Base-by-base conservation (phyloP, 1,284 basidiomycete genomes). In the Leucoagaricus sp. region DNA sequence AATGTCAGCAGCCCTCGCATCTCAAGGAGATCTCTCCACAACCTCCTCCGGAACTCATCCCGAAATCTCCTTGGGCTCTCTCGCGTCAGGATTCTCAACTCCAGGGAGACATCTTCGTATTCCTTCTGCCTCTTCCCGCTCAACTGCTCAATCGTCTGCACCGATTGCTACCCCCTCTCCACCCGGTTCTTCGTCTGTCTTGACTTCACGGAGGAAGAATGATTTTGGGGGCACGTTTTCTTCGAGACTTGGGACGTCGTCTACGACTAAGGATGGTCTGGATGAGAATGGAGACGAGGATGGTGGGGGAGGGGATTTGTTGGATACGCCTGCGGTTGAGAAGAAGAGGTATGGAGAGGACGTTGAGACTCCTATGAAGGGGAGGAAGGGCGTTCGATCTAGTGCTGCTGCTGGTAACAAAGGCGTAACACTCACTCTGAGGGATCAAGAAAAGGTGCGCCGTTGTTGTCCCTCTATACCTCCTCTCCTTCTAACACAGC, bases 361-460 rank as follows among this genome's bases (percentile, higher is more conserved):
- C 1, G 36, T 25, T 12, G 47, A 53, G 49, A 57, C 57, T 21
- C 40, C 50, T 28, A 48, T 26, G 53, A 54, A 53, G 60, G 48
- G 38, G 26, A 53, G 44, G 58, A 26, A 52, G 23, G 51, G 47
- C 40, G 49, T 40, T 8, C 28, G 51, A 15, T 28, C 38, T 21
- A 46, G 29, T n/a, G 28, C 49, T 34, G 28, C 49, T 34, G 74
- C 75, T 13, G 73, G 74, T 9, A 74, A 68, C 2, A 72, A 77
- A 36, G 90, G 89, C 67, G 84, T 77, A 2, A 85, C 90, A 25
- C 77, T 96, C 63, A 96, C 94, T 0, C 78, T 98, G 13, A 81
- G 94, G 8, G 95, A 97, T 70, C 95, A 98, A 70, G 94, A 97
- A 74, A 95, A 97, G 83, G 94, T 94, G 65, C 57, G 81, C 72